These are phyloP conservation scores for Paralagenidium karlingii DNA, from an alignment of 352 stramenopile species.

Conservation along the genomic window DNA sequence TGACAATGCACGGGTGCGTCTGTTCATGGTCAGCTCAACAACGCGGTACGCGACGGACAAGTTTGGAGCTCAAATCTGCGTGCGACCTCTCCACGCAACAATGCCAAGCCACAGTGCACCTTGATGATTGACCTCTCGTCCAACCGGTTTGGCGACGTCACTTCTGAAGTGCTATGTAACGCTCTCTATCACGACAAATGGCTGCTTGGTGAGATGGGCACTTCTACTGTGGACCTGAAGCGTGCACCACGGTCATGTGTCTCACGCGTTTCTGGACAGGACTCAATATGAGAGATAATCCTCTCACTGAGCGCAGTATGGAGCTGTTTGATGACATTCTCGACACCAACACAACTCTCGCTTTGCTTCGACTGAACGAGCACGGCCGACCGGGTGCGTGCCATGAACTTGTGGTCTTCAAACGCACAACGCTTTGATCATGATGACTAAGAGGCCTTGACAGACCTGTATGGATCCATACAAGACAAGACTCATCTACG, in stretches of 20 bases:
- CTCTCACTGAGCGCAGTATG: slow-evolving; percentile 15
- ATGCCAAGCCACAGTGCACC: not conserved
- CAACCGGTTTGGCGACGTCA: not conserved
- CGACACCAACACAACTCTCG: slow-evolving; percentile 29
- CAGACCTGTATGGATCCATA: slow-evolving; percentile 3
- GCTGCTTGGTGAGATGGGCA: slow-evolving; percentile 21
- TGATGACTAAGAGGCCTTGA: slow-evolving; percentile 13
- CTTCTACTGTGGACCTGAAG: not conserved
- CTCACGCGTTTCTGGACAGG: too few species aligned
- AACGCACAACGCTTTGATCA: slow-evolving; percentile 11
- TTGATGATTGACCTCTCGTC: not conserved
- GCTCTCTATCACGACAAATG: slow-evolving; percentile 60
- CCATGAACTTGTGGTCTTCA: slow-evolving; percentile 6
- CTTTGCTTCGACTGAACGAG: slow-evolving; percentile 21
- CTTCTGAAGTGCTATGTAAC: slow-evolving; percentile 3
- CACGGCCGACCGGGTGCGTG: too few species aligned
- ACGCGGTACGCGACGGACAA: not conserved
- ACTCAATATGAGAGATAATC: slow-evolving; percentile 30
- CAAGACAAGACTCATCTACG: not conserved
- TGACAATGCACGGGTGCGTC: not conserved
- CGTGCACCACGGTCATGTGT: not conserved
- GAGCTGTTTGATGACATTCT: slow-evolving; percentile 18
- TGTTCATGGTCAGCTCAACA: not conserved
- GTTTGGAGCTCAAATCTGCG: not conserved
- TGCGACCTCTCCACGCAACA: not conserved